phyloP scores from a whole-genome alignment of 495 filamentous ascomycete species.

The Aspergillus bertholletiae region DNA sequence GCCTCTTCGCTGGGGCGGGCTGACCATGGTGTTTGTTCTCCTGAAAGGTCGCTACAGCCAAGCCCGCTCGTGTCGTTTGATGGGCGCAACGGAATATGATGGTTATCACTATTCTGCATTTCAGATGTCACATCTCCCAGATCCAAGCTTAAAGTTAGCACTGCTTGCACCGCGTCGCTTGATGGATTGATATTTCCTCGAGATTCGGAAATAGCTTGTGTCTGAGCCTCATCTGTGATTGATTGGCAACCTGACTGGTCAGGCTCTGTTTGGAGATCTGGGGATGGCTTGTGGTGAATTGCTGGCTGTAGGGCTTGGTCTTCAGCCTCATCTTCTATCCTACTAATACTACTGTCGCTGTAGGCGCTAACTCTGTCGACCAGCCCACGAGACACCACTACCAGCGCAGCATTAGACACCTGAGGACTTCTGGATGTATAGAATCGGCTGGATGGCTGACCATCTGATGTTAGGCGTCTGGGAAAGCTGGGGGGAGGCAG shows the following conservation, averaged over 20 bases:
- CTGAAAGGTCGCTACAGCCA: neutral
- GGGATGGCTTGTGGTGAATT: neutral
- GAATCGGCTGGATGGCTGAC: neutral
- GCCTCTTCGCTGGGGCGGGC: constrained; percentile 8
- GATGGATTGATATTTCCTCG: neutral
- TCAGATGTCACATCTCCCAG: neutral
- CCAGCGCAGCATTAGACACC: neutral
- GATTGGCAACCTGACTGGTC: neutral
- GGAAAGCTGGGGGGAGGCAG: neutral
- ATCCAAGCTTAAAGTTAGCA: neutral
- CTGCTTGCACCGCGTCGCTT: neutral
- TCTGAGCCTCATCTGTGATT: neutral
- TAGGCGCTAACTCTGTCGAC: neutral
- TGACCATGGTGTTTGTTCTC: constrained; percentile 2
- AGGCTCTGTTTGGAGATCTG: neutral
- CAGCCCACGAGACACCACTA: neutral
- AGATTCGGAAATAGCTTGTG: neutral
- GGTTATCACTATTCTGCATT: neutral
- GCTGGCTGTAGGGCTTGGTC: neutral
- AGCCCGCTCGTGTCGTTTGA: neutral
- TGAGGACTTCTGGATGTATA: neutral
- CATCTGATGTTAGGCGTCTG: neutral
- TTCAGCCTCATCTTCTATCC: neutral
- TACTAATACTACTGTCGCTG: neutral
- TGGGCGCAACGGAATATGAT: neutral